Evolutionary conservation across 768 basidiomycete genomes (phyloP).

Genomic region (Boletus barrowsii): DNA sequence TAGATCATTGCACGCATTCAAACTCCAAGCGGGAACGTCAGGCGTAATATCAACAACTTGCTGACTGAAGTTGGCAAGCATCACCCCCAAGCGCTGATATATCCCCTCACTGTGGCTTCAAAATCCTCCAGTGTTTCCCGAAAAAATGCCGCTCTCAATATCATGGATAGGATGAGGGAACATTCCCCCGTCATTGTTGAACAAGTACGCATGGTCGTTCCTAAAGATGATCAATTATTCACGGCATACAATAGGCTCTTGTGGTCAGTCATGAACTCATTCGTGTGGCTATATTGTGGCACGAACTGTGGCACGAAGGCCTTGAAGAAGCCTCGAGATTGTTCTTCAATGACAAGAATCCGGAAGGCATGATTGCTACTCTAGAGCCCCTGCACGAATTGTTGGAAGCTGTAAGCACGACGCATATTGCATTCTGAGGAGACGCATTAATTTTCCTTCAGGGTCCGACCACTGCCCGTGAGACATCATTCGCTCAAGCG

Average conservation of each 20-base stretch:
- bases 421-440: background rate
- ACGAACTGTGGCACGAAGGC: conserved; percentile 98
- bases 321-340: conserved; percentile 95
- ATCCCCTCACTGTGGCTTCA: conserved; percentile 92
- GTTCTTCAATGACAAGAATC: conserved; percentile 96
- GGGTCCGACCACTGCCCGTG: conserved; percentile 92
- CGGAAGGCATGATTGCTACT: conserved; percentile 93
- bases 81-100: conserved; percentile 96
- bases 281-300: conserved; percentile 97
- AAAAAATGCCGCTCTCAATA: conserved; percentile 75
- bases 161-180: conserved; percentile 92
- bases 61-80: conserved; percentile 92
- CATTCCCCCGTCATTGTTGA: conserved; percentile 85
- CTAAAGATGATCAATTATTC: background rate
- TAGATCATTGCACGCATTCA: conserved; percentile 99
- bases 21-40: conserved; percentile 83
- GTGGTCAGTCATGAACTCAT: conserved; percentile 93
- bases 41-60: conserved; percentile 84
- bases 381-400: conserved; percentile 91
- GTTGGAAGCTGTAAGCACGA: conserved; percentile 70
- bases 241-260: conserved; percentile 51
- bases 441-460: conserved; percentile 30
- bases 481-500: conserved; percentile 91
- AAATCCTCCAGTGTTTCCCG: conserved; percentile 87
- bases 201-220: conserved; percentile 51